Conservation (phyloP, 495 filamentous ascomycete genomes). For the Glonium stellatum region DNA sequence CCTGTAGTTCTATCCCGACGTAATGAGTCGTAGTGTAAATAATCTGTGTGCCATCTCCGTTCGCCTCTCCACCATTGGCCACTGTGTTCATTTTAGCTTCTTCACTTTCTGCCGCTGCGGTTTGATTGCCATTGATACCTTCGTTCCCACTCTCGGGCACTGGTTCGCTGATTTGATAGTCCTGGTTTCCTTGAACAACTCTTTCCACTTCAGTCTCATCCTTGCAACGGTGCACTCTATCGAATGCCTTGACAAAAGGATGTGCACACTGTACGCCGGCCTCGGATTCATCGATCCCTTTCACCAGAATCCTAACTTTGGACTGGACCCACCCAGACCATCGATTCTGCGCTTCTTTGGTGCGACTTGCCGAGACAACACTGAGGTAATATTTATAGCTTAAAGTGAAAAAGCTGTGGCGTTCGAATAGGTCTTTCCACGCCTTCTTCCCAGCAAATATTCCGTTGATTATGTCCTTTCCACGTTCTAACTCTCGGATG, state of each 20-base stretch:
- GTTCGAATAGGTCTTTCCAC: constrained; percentile 83
- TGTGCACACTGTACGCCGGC: constrained; percentile 72
- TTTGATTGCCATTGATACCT: constrained; percentile 49
- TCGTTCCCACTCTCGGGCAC: constrained; percentile 47
- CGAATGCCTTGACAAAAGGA: constrained; percentile 88
- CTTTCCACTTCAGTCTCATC: constrained; percentile 62
- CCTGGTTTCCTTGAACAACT: constrained; percentile 63
- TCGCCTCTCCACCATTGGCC: constrained; percentile 10
- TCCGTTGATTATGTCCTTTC: constrained; percentile 66
- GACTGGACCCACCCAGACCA: constrained; percentile 95
- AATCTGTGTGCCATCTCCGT: constrained; percentile 40
- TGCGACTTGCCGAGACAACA: constrained; percentile 76
- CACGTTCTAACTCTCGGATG: constrained; percentile 71
- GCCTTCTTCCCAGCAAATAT: constrained; percentile 65
- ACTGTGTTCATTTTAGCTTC: constrained; percentile 31
- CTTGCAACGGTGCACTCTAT: constrained; percentile 66
- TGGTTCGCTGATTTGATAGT: constrained; percentile 56
- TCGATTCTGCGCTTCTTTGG: constrained; percentile 72
- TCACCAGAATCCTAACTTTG: constrained; percentile 76
- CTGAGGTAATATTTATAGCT: constrained; percentile 93
- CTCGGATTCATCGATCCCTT: constrained; percentile 64
- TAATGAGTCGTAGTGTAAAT: constrained; percentile 86
- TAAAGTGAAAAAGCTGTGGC: constrained; percentile 84
- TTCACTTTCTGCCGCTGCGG: constrained; percentile 44
- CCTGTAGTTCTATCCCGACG: constrained; percentile 67